Percentiles rank a stretch among this genome's conserved stretches.
Evolutionary conservation across 192 early-diverging fungal genomes (phyloP).

Genomic region (Physocladia obscura): DNA sequence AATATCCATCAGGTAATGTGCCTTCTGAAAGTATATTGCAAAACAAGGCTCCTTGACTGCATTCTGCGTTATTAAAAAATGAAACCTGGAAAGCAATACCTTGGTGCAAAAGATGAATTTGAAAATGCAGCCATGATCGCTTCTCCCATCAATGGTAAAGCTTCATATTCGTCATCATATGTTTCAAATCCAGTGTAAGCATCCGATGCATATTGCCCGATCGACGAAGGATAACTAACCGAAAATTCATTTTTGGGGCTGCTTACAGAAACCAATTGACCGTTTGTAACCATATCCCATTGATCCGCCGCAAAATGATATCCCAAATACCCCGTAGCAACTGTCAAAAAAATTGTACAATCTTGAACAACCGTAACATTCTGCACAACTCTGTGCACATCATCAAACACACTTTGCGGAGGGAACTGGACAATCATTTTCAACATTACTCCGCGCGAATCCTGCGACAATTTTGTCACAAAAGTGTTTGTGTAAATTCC

Average conservation of each 20-base stretch:
- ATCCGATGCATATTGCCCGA: neutral
- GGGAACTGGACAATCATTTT: neutral
- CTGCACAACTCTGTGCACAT: neutral
- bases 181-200: slow-evolving; percentile 3
- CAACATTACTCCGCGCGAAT: slow-evolving; percentile 2
- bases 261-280: neutral
- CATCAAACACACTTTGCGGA: neutral
- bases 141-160: slow-evolving; percentile 5
- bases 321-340: neutral
- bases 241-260: neutral
- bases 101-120: neutral
- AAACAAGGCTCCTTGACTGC: slow-evolving; percentile 15
- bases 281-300: slow-evolving; percentile 15
- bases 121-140: neutral
- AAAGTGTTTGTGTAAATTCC: neutral
- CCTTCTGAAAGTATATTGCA: slow-evolving; percentile 16
- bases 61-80: neutral
- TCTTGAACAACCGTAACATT: neutral
- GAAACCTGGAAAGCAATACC: neutral
- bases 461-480: neutral
- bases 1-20: slow-evolving; percentile 12
- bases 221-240: neutral
- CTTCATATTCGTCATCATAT: neutral
- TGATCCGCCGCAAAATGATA: slow-evolving; percentile 18
- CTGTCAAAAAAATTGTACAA: neutral